These are phyloP conservation scores for Plasmodium cynomolgi DNA, from an alignment of 169 alveolate genomes.

Conservation along the genomic window DNA sequence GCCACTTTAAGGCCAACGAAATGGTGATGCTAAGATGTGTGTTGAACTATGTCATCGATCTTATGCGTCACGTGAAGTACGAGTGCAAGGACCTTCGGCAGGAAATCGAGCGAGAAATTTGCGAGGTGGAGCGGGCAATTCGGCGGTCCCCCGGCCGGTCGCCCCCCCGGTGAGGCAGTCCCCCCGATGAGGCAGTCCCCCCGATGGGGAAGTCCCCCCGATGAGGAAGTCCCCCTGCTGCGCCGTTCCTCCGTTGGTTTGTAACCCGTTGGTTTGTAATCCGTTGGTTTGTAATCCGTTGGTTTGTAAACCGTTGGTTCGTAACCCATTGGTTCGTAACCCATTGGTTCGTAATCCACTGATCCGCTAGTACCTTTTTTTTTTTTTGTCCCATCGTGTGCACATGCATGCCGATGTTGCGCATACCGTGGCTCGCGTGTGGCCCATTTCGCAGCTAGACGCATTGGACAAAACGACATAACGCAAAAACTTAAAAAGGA, in stretches of 20 bases:
- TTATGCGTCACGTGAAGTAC: conserved; percentile 8
- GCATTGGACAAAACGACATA: not conserved
- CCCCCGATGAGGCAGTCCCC: not conserved
- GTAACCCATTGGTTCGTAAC: too few species aligned
- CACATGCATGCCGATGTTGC: not conserved
- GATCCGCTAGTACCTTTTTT: too few species aligned
- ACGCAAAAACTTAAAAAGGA: not conserved
- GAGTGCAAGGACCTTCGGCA: conserved; percentile 5
- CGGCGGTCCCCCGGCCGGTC: too few species aligned
- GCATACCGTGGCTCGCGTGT: too few species aligned
- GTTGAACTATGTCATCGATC: conserved; percentile 3
- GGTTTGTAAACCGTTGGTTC: too few species aligned
- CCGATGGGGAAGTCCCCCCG: too few species aligned
- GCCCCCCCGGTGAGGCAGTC: not conserved
- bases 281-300: too few species aligned
- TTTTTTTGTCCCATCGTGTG: not conserved
- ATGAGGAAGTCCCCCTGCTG: too few species aligned
- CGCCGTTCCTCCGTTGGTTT: too few species aligned
- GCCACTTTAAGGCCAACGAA: conserved; percentile 13
- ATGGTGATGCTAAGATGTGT: conserved; percentile 1
- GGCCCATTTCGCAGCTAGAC: not conserved
- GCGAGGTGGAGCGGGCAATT: not conserved
- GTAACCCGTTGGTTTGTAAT: too few species aligned
- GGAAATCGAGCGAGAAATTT: conserved; percentile 13
- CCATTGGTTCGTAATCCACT: too few species aligned